phyloP scores from a whole-genome alignment of 441 rosid genomes.

The Breynia disticha region DNA sequence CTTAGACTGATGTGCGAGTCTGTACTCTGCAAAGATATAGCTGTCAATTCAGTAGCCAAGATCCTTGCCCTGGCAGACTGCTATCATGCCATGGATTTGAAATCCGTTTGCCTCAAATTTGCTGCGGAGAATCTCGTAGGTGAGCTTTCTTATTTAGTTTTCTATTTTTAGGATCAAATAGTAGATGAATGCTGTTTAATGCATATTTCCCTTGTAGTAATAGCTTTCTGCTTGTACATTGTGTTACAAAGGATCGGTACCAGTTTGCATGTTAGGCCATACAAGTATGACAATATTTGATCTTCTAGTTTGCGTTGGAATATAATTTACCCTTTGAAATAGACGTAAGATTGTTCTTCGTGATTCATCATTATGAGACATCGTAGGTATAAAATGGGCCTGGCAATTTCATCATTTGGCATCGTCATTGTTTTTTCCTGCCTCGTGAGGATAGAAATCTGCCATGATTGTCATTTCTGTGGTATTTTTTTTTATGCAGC shows the following conservation, averaged over 20 bases:
- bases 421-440: background rate
- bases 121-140: slow-evolving; percentile 44
- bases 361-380: too few species aligned
- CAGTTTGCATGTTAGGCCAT: too few species aligned
- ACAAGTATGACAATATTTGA: too few species aligned
- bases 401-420: too few species aligned
- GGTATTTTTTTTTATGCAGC: slow-evolving; percentile 27
- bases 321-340: too few species aligned
- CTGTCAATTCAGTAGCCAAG: slow-evolving; percentile 33
- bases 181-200: background rate
- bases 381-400: too few species aligned
- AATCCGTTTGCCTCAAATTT: slow-evolving; percentile 41
- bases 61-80: slow-evolving; percentile 38
- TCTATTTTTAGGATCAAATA: background rate
- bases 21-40: slow-evolving; percentile 40
- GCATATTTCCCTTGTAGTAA: background rate
- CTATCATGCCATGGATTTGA: slow-evolving; percentile 35
- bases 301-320: too few species aligned
- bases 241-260: too few species aligned
- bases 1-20: slow-evolving; percentile 39
- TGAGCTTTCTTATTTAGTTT: slow-evolving; percentile 11
- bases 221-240: too few species aligned
- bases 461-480: background rate
- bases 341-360: too few species aligned
- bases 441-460: too few species aligned